These are phyloP conservation scores for Hamamelis virginiana DNA, from an alignment of 164 flowering plant species.

Conservation along the genomic window DNA sequence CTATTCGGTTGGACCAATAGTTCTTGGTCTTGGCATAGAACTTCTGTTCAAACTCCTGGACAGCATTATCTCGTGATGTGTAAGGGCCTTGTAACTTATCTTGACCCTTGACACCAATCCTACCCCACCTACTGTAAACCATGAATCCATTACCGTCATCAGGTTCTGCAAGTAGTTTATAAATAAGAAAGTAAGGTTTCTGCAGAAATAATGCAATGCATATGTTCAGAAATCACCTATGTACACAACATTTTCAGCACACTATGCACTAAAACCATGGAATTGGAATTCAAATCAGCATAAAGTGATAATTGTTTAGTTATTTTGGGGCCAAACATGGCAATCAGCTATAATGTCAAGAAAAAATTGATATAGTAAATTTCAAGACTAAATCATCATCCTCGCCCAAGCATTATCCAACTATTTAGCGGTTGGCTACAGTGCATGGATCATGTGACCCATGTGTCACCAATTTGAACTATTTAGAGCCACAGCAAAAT, in stretches of 20 bases:
- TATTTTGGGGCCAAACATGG: background rate
- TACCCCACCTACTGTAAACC: constrained; percentile 48
- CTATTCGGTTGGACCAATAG: constrained; percentile 35
- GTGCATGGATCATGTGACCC: no score
- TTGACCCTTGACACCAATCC: constrained; percentile 48
- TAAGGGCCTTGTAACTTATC: constrained; percentile 35
- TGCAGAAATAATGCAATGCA: background rate
- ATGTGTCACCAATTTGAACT: no score
- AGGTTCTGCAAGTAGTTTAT: constrained; percentile 32
- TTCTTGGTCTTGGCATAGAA: constrained; percentile 40
- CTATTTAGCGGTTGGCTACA: no score
- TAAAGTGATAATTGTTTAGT: background rate
- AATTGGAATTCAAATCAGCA: background rate
- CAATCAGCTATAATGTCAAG: background rate
- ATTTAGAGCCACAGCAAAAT: background rate
- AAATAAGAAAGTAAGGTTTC: background rate
- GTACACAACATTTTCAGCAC: background rate
- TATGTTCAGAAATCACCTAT: no score
- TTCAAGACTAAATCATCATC: background rate
- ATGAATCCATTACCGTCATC: constrained; percentile 35
- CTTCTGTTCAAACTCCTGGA: constrained; percentile 33
- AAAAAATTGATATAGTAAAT: background rate
- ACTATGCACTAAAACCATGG: background rate
- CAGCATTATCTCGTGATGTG: constrained; percentile 27
- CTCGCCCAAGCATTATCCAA: background rate